Evolutionary conservation across 2,329 filamentous ascomycete species (phyloP).

Genomic region (Zalaria obscura): DNA sequence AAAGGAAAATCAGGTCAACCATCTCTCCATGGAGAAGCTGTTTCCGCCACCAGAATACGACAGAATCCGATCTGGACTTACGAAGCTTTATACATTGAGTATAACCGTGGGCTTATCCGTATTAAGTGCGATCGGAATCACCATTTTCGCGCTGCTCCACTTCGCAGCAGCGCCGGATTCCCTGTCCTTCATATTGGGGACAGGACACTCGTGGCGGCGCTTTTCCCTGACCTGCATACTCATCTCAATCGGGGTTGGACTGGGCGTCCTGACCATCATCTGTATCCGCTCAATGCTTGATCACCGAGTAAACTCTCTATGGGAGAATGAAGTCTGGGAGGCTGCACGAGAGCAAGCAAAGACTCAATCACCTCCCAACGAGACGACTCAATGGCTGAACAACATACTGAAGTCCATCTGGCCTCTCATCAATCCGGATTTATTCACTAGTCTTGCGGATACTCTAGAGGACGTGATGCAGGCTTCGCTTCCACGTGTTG

Average conservation of each 20-base stretch:
- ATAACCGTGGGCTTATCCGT: constrained; percentile 9
- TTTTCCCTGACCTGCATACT: too few species aligned
- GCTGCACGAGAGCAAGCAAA: constrained; percentile 42
- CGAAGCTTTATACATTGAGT: constrained; percentile 1
- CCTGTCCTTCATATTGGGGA: too few species aligned
- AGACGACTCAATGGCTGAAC: constrained; percentile 60
- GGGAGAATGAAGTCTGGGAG: constrained; percentile 58
- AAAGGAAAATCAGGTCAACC: constrained; percentile 25
- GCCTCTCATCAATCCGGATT: constrained; percentile 62
- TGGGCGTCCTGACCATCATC: constrained; percentile 6
- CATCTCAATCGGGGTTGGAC: too few species aligned
- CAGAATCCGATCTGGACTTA: constrained; percentile 15
- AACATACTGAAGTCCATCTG: constrained; percentile 53
- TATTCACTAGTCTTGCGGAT: constrained; percentile 55
- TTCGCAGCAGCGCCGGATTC: too few species aligned
- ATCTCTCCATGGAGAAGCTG: constrained; percentile 32
- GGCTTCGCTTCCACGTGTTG: constrained; percentile 52
- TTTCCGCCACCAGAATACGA: constrained; percentile 41
- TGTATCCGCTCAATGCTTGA: constrained; percentile 45
- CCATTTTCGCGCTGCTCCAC: too few species aligned
- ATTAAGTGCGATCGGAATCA: too few species aligned
- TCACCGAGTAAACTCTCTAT: constrained; percentile 47
- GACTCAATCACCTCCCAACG: constrained; percentile 37
- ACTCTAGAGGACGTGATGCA: constrained; percentile 72
- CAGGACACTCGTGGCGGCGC: too few species aligned